These are phyloP conservation scores for Aquilaria sinensis DNA, from an alignment of 345 rosid species.

Conservation along the genomic window DNA sequence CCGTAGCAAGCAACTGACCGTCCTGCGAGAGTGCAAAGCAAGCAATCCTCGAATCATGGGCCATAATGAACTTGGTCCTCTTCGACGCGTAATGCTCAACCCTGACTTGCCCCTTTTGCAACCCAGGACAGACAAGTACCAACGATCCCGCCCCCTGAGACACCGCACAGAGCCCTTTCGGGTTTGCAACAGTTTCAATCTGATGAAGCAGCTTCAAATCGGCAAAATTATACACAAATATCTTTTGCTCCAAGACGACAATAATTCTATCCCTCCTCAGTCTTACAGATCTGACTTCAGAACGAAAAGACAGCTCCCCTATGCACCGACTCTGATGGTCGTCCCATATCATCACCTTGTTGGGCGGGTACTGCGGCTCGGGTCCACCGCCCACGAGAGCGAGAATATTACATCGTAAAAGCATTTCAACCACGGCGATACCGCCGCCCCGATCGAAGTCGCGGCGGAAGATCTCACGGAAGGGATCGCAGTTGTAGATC, in stretches of 20 bases:
- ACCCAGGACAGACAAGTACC: constrained; percentile 80
- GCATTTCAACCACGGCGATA: constrained; percentile 83
- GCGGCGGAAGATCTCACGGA: constrained; percentile 91
- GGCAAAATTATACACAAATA: constrained; percentile 77
- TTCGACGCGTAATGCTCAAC: constrained; percentile 83
- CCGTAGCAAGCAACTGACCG: constrained; percentile 79
- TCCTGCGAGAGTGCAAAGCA: constrained; percentile 83
- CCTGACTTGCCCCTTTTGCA: constrained; percentile 90
- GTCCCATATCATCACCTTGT: constrained; percentile 97
- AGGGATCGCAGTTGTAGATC: constrained; percentile 85
- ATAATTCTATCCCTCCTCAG: constrained; percentile 79
- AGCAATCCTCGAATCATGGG: constrained; percentile 92
- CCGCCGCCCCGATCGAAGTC: constrained; percentile 82
- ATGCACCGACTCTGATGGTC: constrained; percentile 90
- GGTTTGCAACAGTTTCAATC: constrained; percentile 84
- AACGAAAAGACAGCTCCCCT: constrained; percentile 86
- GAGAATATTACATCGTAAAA: constrained; percentile 83
- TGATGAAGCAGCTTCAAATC: constrained; percentile 83
- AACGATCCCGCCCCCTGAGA: constrained; percentile 73
- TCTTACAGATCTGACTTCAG: constrained; percentile 81
- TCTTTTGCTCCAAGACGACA: constrained; percentile 81
- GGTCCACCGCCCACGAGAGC: constrained; percentile 95
- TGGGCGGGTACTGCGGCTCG: constrained; percentile 71
- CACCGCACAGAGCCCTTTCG: constrained; percentile 86
- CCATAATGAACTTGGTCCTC: constrained; percentile 85